Conservation (phyloP, 2,329 filamentous ascomycete species). For the Macrophomina phaseolina region DNA sequence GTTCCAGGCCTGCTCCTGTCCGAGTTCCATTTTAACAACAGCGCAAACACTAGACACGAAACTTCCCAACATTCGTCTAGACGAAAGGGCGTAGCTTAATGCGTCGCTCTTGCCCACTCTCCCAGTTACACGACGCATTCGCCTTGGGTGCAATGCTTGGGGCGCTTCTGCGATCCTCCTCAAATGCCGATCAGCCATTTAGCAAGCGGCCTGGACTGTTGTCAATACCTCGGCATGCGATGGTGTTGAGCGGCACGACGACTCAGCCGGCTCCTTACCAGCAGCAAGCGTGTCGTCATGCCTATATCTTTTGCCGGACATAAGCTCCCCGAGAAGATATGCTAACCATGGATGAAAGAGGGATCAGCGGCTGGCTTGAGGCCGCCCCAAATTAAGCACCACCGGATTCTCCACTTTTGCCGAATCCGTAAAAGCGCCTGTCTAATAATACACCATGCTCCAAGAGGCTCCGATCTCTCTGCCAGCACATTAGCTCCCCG, state of each 20-base stretch:
- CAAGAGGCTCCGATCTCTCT: neutral
- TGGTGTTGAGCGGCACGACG: neutral
- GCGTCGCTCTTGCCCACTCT: no score
- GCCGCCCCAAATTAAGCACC: neutral
- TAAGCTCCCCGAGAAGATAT: neutral
- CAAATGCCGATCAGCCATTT: neutral
- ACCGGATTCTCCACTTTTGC: neutral
- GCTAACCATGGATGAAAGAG: neutral
- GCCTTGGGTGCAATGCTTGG: no score
- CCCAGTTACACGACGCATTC: no score
- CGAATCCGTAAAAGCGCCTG: neutral
- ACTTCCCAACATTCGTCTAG: no score
- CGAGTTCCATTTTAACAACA: no score
- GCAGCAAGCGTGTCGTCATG: neutral
- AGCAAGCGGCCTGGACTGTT: neutral
- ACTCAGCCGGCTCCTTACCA: neutral
- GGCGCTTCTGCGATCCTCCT: no score
- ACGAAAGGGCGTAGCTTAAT: no score
- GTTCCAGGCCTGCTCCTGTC: no score
- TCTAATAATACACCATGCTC: neutral
- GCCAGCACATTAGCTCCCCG: neutral
- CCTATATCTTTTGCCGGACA: neutral
- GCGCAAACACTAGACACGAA: no score
- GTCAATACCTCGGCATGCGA: neutral
- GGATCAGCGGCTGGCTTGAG: slow-evolving; percentile 4